A percentile compares a stretch with the other conserved stretches of the same genome.
These are phyloP conservation scores for Pyrus betulifolia DNA, from an alignment of 306 rosid species.

Conservation along the genomic window DNA sequence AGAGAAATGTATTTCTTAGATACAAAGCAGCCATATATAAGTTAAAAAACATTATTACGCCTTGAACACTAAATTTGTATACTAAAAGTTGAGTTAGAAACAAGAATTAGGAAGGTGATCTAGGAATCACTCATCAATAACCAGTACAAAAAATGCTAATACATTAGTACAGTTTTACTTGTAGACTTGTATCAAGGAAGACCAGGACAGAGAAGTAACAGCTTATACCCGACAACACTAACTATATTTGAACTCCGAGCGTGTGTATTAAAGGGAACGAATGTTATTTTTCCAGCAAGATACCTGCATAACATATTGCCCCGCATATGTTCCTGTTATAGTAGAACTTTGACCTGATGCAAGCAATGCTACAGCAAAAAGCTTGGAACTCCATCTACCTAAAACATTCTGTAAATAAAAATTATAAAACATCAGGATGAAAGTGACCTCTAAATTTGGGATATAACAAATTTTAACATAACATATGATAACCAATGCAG, in stretches of 20 bases:
- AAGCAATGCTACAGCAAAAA: slow-evolving; percentile 85
- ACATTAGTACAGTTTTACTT: neutral
- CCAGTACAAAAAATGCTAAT: neutral
- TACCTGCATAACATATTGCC: slow-evolving; percentile 99
- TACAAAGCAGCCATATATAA: neutral
- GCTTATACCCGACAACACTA: neutral
- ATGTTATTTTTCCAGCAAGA: neutral
- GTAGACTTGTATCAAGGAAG: neutral
- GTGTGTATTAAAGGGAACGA: neutral
- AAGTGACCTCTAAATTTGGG: neutral
- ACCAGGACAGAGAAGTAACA: neutral
- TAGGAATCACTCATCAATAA: neutral
- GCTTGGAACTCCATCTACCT: slow-evolving; percentile 95
- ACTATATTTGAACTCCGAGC: neutral
- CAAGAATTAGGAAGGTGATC: neutral
- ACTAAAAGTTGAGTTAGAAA: neutral
- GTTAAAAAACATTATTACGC: neutral
- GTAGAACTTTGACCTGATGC: slow-evolving; percentile 99
- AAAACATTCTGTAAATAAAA: slow-evolving; percentile 60
- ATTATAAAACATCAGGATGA: neutral
- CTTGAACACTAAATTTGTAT: neutral
- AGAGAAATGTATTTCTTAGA: neutral
- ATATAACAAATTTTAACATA: neutral
- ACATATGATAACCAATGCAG: neutral
- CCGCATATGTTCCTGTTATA: slow-evolving; percentile 97